Conservation (phyloP, 345 rosid genomes). For the Sonneratia alba region DNA sequence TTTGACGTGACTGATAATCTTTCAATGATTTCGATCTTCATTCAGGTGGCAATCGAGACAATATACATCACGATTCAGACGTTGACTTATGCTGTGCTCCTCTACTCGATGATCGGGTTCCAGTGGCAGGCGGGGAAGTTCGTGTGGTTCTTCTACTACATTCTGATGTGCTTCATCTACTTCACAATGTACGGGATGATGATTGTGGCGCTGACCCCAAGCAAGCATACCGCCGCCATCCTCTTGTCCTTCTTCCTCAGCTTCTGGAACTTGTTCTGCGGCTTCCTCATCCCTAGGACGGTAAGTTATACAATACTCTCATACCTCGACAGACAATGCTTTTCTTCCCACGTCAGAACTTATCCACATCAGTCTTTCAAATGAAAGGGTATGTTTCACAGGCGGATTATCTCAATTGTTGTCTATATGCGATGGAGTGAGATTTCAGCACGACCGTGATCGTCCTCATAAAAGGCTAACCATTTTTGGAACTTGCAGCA, state of each 20-base stretch:
- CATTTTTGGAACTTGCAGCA: conserved; percentile 21
- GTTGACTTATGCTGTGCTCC: conserved; percentile 35
- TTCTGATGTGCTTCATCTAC: conserved; percentile 47
- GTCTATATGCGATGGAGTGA: no score
- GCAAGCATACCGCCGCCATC: conserved; percentile 59
- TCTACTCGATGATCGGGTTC: conserved; percentile 70
- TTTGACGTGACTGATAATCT: background rate
- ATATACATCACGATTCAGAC: conserved; percentile 52
- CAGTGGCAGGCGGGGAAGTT: conserved; percentile 45
- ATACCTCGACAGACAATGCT: no score
- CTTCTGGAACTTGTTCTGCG: conserved; percentile 84
- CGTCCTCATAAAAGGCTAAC: no score
- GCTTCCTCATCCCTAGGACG: conserved; percentile 59
- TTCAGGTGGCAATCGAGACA: conserved; percentile 61
- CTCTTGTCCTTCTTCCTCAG: conserved; percentile 70
- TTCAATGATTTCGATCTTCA: background rate
- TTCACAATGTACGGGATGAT: conserved; percentile 79
- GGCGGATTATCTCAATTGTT: no score
- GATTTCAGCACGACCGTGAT: no score
- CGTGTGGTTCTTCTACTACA: conserved; percentile 56
- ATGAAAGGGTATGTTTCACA: no score
- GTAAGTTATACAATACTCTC: conserved; percentile 20
- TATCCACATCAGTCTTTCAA: no score
- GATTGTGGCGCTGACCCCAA: conserved; percentile 65
- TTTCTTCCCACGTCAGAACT: no score